Evolutionary conservation across 441 rosid species (phyloP).

Genomic region (Corymbia calophylla): DNA sequence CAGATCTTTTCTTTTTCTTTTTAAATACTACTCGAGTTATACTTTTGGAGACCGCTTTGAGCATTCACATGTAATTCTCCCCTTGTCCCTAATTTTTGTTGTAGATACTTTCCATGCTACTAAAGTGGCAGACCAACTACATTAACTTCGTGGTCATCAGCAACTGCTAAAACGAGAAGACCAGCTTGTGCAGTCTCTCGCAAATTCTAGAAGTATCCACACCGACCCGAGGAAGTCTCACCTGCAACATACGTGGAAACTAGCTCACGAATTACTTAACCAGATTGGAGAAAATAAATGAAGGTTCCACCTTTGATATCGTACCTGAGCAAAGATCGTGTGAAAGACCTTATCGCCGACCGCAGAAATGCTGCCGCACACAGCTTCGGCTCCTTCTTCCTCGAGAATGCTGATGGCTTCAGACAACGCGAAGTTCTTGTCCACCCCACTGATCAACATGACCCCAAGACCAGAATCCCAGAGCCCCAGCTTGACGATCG

Average conservation of each 20-base stretch:
- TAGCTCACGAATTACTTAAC: background rate
- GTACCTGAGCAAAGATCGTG: slow-evolving; percentile 20
- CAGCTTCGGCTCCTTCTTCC: slow-evolving; percentile 35
- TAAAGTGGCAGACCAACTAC: background rate
- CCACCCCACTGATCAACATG: slow-evolving; percentile 7
- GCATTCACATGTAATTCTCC: background rate
- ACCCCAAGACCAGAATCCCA: slow-evolving; percentile 15
- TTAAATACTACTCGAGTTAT: background rate
- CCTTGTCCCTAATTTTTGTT: background rate
- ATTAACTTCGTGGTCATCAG: background rate
- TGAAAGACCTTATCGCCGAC: slow-evolving; percentile 10
- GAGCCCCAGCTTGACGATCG: background rate
- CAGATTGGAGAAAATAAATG: background rate
- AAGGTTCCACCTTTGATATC: background rate
- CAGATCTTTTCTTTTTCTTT: background rate
- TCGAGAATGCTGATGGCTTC: slow-evolving; percentile 18
- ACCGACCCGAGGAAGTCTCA: slow-evolving; percentile 15
- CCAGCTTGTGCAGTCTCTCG: slow-evolving; percentile 15
- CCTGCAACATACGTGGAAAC: slow-evolving; percentile 14
- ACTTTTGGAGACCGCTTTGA: background rate
- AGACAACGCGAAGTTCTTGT: slow-evolving; percentile 15
- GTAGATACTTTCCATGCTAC: background rate
- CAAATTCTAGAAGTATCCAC: slow-evolving; percentile 22
- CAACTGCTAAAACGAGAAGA: background rate
- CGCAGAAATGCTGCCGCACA: slow-evolving; percentile 5